Percentiles rank a stretch among this genome's conserved stretches.
Conservation (phyloP, 2,329 filamentous ascomycete genomes). For the Trichophyton rubrum region DNA sequence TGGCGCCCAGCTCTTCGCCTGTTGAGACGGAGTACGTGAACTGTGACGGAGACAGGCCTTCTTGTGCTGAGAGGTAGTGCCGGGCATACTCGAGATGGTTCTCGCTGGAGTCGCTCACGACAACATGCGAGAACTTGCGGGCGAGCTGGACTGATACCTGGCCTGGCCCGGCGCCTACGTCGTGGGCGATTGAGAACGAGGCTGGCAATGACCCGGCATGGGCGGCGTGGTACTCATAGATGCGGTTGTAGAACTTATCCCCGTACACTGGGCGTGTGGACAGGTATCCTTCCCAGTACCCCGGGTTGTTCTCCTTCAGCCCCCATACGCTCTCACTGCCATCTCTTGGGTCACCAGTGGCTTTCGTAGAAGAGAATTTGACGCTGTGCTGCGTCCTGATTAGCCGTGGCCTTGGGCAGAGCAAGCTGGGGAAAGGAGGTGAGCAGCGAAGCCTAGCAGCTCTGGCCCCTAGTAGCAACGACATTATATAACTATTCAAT, state of each 20-base stretch:
- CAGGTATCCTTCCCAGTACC: slow-evolving; percentile 3
- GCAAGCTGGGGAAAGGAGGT: not conserved
- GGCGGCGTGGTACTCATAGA: slow-evolving; percentile 1
- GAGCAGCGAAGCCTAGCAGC: not conserved
- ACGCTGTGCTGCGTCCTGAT: not conserved
- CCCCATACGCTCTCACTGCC: not conserved
- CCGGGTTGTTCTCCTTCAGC: not conserved
- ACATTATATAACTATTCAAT: not conserved
- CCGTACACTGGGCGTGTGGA: not conserved
- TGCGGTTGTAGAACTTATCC: slow-evolving; percentile 5
- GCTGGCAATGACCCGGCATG: not conserved
- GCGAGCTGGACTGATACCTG: slow-evolving; percentile 2
- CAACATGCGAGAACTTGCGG: slow-evolving; percentile 1
- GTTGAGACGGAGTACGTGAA: not conserved
- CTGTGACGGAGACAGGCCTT: not conserved
- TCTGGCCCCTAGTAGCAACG: not conserved
- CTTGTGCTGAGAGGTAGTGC: not conserved
- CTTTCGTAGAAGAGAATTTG: not conserved
- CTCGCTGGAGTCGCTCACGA: slow-evolving; percentile 2
- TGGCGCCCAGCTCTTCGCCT: not conserved
- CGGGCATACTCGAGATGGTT: not conserved
- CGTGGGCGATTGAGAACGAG: not conserved
- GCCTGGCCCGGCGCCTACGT: slow-evolving; percentile 6
- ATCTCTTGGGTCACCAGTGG: not conserved
- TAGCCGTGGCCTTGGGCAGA: not conserved